Evolutionary conservation across 2,329 filamentous ascomycete genomes (phyloP).

Genomic region (Penicillium sp.): DNA sequence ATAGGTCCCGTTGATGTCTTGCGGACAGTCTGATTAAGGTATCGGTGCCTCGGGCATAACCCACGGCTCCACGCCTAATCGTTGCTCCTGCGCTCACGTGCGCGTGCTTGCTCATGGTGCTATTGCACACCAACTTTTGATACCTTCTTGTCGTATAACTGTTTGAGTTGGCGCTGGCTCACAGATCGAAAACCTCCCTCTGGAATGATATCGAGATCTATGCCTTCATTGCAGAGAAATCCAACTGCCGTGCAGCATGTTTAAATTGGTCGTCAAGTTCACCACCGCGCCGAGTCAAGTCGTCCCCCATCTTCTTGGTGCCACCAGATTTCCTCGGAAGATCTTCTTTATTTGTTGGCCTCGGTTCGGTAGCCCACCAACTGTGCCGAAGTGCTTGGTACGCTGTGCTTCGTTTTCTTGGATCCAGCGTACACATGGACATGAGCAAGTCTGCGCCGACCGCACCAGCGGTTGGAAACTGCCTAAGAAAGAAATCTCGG

Average conservation of each 20-base stretch:
- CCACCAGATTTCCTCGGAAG: slow-evolving; percentile 78
- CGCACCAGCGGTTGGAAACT: slow-evolving; percentile 79
- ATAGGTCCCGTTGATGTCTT: too few relatives aligned
- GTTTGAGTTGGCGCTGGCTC: too few relatives aligned
- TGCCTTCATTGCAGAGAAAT: slow-evolving; percentile 63
- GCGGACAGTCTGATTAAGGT: too few relatives aligned
- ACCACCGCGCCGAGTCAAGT: slow-evolving; percentile 77
- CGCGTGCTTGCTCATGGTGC: too few relatives aligned
- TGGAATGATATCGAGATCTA: background rate
- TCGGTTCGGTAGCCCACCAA: slow-evolving; percentile 85
- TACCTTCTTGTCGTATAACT: too few relatives aligned
- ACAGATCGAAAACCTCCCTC: too few relatives aligned
- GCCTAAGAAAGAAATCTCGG: slow-evolving; percentile 72
- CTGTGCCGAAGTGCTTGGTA: slow-evolving; percentile 76
- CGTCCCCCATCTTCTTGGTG: slow-evolving; percentile 76
- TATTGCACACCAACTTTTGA: too few relatives aligned
- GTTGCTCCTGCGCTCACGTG: too few relatives aligned
- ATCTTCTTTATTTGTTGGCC: slow-evolving; percentile 79
- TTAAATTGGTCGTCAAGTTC: slow-evolving; percentile 68
- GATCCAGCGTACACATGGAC: slow-evolving; percentile 83
- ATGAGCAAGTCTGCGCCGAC: slow-evolving; percentile 88
- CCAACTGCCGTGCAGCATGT: slow-evolving; percentile 81
- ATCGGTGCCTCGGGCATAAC: too few relatives aligned
- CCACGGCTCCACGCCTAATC: too few relatives aligned
- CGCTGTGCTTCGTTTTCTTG: slow-evolving; percentile 80